Evolutionary conservation across 345 rosid species (phyloP).

Genomic region (Eucalyptus leucophloia): DNA sequence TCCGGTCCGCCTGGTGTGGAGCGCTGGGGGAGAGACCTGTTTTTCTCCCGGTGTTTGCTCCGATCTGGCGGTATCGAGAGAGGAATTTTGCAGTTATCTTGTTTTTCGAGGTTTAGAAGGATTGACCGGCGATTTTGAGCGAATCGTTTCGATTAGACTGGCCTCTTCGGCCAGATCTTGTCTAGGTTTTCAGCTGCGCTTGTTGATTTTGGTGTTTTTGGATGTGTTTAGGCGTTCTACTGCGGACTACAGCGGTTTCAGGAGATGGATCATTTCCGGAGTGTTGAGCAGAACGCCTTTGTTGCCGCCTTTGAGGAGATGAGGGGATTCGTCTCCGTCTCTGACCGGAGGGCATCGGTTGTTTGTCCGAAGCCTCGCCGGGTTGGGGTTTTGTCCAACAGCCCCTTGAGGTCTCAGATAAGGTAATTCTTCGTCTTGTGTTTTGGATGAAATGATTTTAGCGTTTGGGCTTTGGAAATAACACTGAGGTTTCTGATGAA

Average conservation of each 20-base stretch:
- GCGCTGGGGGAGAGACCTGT: background rate
- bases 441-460: background rate
- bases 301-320: slow-evolving; percentile 35
- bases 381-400: slow-evolving; percentile 27
- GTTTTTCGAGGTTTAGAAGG: background rate
- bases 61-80: background rate
- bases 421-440: slow-evolving; percentile 20
- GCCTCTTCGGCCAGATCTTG: background rate
- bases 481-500: background rate
- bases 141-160: background rate
- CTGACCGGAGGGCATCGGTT: slow-evolving; percentile 39
- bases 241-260: background rate
- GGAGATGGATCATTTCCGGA: slow-evolving; percentile 52
- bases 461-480: background rate
- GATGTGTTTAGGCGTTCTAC: background rate
- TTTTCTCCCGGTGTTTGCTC: background rate
- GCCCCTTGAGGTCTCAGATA: slow-evolving; percentile 29
- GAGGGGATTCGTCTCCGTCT: slow-evolving; percentile 28
- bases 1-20: background rate
- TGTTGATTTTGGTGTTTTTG: background rate
- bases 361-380: slow-evolving; percentile 93
- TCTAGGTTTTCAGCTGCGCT: background rate
- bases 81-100: background rate
- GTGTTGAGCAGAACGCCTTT: slow-evolving; percentile 68
- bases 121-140: background rate